Conservation (phyloP, 1,139 yeast genomes). For the Cylindricascospora bacillispora region DNA sequence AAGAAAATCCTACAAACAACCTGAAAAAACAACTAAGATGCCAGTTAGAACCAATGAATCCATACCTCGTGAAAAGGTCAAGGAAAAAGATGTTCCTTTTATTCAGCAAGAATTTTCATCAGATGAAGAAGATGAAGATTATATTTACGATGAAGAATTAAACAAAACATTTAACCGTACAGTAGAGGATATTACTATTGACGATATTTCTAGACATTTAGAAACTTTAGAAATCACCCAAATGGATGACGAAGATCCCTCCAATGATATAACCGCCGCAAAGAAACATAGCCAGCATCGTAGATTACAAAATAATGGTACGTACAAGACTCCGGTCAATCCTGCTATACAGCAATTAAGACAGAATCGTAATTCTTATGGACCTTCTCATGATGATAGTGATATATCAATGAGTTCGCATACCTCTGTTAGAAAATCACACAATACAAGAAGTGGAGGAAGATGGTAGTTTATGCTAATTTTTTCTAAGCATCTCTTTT, state of each 20-base stretch:
- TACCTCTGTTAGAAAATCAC: conserved; percentile 17
- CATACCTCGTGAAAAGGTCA: conserved; percentile 4
- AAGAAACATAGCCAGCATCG: conserved; percentile 4
- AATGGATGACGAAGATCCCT: conserved; percentile 8
- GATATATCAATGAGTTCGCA: conserved; percentile 27
- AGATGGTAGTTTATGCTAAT: conserved; percentile 18
- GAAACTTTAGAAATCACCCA: conserved; percentile 25
- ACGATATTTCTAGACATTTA: conserved; percentile 26
- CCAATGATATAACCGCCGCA: conserved; percentile 1
- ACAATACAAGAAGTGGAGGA: conserved; percentile 23
- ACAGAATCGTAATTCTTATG: conserved; percentile 11
- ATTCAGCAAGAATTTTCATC: conserved; percentile 19
- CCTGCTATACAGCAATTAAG: conserved; percentile 19
- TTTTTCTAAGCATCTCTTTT: too few relatives aligned
- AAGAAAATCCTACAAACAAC: conserved; percentile 12
- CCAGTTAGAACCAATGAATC: conserved; percentile 4
- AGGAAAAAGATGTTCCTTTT: conserved; percentile 15
- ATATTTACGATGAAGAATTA: conserved; percentile 25
- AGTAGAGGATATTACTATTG: conserved; percentile 27
- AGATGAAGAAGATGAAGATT: conserved; percentile 26
- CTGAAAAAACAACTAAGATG: conserved; percentile 3
- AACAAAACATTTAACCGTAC: conserved; percentile 27
- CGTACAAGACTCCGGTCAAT: conserved; percentile 21
- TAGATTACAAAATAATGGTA: conserved; percentile 9
- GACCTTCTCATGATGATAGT: conserved; percentile 22